Evolutionary conservation across 2,329 filamentous ascomycete genomes (phyloP).

Genomic region (Colletotrichum sublineola): DNA sequence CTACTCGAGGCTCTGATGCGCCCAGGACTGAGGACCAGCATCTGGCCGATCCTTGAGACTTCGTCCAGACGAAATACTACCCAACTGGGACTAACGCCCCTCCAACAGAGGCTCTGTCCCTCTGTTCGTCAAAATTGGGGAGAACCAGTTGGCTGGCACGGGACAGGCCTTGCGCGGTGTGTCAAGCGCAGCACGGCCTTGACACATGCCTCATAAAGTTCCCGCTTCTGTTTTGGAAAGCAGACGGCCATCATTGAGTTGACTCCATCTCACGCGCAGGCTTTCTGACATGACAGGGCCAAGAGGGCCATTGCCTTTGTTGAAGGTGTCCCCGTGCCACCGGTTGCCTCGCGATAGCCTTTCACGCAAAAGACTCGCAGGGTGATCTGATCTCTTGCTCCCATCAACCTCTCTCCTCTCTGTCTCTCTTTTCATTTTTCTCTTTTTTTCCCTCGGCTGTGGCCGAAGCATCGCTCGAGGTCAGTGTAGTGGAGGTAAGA

Average conservation of each 20-base stretch:
- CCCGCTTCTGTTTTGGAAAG: background rate
- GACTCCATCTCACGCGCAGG: background rate
- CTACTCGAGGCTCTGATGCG: background rate
- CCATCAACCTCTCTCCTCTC: background rate
- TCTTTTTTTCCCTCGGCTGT: background rate
- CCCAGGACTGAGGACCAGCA: background rate
- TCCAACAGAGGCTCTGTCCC: background rate
- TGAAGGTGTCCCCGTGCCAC: background rate
- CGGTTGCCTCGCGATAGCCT: background rate
- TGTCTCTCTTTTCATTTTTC: too few relatives aligned
- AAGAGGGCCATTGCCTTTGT: background rate
- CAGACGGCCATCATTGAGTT: background rate
- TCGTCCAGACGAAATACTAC: background rate
- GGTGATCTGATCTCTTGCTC: background rate
- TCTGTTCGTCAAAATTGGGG: background rate
- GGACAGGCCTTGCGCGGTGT: background rate
- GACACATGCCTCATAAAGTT: background rate
- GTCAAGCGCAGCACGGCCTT: background rate
- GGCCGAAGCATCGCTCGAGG: background rate
- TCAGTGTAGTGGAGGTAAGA: too few relatives aligned
- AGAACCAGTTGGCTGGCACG: background rate
- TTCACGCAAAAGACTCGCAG: background rate
- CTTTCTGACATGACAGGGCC: background rate
- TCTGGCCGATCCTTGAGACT: background rate
- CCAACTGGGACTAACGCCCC: background rate